Evolutionary conservation across 495 filamentous ascomycete species (phyloP).

Genomic region (Penicillium waksmanii): DNA sequence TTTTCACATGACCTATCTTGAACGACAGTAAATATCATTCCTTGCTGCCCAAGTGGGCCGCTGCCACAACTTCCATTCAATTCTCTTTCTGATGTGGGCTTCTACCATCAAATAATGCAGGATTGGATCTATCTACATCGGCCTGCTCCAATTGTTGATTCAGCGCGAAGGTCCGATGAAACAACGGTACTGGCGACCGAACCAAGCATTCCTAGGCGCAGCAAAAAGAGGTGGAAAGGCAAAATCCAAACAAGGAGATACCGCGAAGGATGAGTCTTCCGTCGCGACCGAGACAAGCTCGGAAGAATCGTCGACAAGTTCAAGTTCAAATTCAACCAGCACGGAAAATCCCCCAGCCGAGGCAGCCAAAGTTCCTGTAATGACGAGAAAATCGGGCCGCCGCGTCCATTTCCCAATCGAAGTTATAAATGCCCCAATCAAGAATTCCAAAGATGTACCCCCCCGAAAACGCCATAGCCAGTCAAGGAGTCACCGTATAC

Average conservation of each 20-base stretch:
- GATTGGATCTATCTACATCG: not conserved
- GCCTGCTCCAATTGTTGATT: not conserved
- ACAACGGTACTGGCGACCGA: constrained; percentile 7
- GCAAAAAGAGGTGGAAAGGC: not conserved
- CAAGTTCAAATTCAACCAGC: not conserved
- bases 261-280: not conserved
- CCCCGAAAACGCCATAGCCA: not conserved
- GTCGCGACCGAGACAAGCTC: constrained; percentile 3
- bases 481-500: constrained; percentile 1
- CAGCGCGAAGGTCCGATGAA: not conserved
- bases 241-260: not conserved
- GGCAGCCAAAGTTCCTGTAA: constrained; percentile 4
- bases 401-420: constrained; percentile 6
- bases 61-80: not conserved
- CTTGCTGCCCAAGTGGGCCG: constrained; percentile 9
- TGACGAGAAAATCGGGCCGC: constrained; percentile 1
- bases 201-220: not conserved
- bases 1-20: constrained; percentile 4
- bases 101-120: constrained; percentile 5
- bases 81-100: constrained; percentile 3
- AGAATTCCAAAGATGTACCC: not conserved
- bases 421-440: constrained; percentile 6
- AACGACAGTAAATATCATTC: constrained; percentile 3
- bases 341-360: not conserved
- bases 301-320: not conserved